Evolutionary conservation across 768 basidiomycete species (phyloP), one percentile per base, ranked within the genome.

Genomic region (Mycena vulgaris): DNA sequence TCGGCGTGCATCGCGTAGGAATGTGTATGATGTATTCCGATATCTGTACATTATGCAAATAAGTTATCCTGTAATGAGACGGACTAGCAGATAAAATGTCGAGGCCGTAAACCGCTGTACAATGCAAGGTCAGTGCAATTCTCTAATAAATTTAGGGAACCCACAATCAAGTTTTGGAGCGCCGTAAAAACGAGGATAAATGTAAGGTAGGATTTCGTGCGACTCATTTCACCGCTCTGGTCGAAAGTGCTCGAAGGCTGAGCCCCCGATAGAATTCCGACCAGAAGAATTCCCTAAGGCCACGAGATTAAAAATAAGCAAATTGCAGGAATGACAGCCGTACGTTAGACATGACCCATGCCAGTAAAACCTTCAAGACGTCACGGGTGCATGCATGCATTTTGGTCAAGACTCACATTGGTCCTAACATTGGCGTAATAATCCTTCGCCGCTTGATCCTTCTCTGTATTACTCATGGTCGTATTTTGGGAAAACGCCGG

Each of bases 371-470:
- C 88, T 90, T 58, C 35, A 66, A 35, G n/a, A 9, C 6, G 39
- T 60, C 27, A 71, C 28, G 23, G 47, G 25, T 63, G 30, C 17
- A 25, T 5, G 23, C n/a, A 13, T 21, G n/a, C 33, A 49, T n/a
- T 48, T 52, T 13, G 1, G n/a, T 19, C n/a, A 16, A 48, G 47
- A 75, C 77, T 59, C 63, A 86, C 93, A 81, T 96, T 95, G 9
- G 95, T 95, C 71, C 95, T 84, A 62, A 96, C 93, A 75, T 90
- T 91, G 0, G 95, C 94, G 79, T 96, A 97, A 81, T 96, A 96
- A 74, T 95, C 94, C 76, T 90, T 92, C 13, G 93, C 93, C 1
- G 86, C 87, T 71, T 90, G 87, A 72, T 95, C 93, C 76, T 86
- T 89, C 78, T 95, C 93, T 16, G 88, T 86, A 21, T 84, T 80